Conservation (phyloP, 768 basidiomycete genomes). For the Russula emetica region DNA sequence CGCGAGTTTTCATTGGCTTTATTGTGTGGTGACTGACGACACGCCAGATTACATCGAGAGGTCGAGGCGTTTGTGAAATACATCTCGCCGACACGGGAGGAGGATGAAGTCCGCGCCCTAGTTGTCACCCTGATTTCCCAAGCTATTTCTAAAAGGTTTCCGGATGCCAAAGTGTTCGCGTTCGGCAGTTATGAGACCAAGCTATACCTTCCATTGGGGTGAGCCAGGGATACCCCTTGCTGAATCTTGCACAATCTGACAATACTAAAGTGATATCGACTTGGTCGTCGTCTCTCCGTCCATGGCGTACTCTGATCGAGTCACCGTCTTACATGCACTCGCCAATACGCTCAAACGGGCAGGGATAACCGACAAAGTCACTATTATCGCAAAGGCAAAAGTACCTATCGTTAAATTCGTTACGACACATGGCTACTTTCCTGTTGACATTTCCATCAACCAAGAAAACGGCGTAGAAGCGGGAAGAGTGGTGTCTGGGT, state of each 20-base stretch:
- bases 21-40: constrained; percentile 13
- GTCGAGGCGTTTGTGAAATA: constrained; percentile 80
- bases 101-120: constrained; percentile 79
- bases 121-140: constrained; percentile 65
- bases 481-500: constrained; percentile 74
- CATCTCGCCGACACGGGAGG: constrained; percentile 80
- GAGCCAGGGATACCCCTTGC: constrained; percentile 33
- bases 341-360: constrained; percentile 72
- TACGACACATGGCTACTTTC: constrained; percentile 72
- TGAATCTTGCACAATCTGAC: constrained; percentile 8
- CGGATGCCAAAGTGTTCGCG: constrained; percentile 75
- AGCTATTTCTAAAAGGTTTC: constrained; percentile 60
- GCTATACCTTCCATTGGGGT: constrained; percentile 91
- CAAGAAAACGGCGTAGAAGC: constrained; percentile 80
- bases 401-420: constrained; percentile 97
- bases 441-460: constrained; percentile 93
- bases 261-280: constrained; percentile 77
- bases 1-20: constrained; percentile 33
- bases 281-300: constrained; percentile 78
- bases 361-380: constrained; percentile 72
- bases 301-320: constrained; percentile 68
- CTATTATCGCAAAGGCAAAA: constrained; percentile 87
- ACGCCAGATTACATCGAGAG: constrained; percentile 73
- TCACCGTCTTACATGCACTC: constrained; percentile 67
- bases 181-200: constrained; percentile 95